A percentile compares a stretch with the other conserved stretches of the same genome.
Conservation (phyloP, 768 basidiomycete species). For the Tephrocybe rancida region DNA sequence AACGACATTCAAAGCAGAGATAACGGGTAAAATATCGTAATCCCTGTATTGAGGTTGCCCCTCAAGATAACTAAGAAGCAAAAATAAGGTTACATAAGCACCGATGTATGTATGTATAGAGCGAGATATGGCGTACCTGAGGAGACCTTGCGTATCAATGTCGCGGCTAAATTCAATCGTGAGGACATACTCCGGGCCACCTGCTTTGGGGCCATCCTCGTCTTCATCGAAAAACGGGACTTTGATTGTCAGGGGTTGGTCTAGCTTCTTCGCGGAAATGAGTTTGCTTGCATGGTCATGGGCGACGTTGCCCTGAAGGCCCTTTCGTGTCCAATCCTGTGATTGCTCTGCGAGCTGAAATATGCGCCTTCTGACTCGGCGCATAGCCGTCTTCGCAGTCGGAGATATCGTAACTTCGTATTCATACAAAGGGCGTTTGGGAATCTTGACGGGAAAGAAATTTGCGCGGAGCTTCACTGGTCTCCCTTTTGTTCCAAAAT, state of each 20-base stretch:
- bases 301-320: constrained; percentile 52
- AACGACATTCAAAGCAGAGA: constrained; percentile 68
- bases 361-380: constrained; percentile 58
- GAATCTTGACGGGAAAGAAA: constrained; percentile 63
- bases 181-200: constrained; percentile 49
- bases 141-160: constrained; percentile 55
- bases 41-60: constrained; percentile 57
- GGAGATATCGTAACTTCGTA: constrained; percentile 64
- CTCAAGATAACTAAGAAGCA: constrained; percentile 46
- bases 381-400: constrained; percentile 47
- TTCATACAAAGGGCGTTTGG: constrained; percentile 54
- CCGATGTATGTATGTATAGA: no score
- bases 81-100: neutral
- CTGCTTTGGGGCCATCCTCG: constrained; percentile 45
- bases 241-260: constrained; percentile 43
- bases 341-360: constrained; percentile 63
- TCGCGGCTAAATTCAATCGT: constrained; percentile 42
- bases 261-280: constrained; percentile 47
- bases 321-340: constrained; percentile 49
- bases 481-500: constrained; percentile 54
- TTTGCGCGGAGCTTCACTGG: constrained; percentile 61
- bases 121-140: constrained; percentile 32
- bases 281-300: constrained; percentile 59
- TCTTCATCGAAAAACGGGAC: constrained; percentile 54
- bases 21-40: constrained; percentile 58